Percentiles rank a stretch among this genome's conserved stretches.
phyloP scores from a whole-genome alignment of 1,284 basidiomycete species.

The Wallemia mellicola region DNA sequence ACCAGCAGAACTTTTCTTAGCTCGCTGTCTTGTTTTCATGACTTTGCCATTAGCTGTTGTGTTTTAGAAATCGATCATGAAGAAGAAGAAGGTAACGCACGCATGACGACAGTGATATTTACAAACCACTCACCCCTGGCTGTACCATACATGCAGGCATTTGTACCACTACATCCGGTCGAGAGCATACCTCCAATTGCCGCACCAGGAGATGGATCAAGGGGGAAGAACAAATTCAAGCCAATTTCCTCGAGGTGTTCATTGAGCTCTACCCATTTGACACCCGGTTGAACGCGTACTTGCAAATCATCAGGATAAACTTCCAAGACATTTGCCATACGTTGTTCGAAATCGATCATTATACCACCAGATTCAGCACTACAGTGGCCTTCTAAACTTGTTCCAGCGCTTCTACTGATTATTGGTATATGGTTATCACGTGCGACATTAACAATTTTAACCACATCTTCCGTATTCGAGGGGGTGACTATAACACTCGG shows the following conservation, averaged over 20 bases:
- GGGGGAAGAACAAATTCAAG: constrained; percentile 65
- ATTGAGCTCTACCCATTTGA: constrained; percentile 64
- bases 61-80: constrained; percentile 4
- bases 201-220: constrained; percentile 36
- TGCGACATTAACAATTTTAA: constrained; percentile 32
- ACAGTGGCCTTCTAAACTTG: constrained; percentile 33
- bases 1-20: constrained; percentile 18
- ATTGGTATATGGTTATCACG: constrained; percentile 35
- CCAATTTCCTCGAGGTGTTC: constrained; percentile 34
- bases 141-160: constrained; percentile 65
- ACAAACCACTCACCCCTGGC: constrained; percentile 58
- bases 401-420: constrained; percentile 38
- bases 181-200: constrained; percentile 79
- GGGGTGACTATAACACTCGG: background rate
- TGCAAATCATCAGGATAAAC: constrained; percentile 21
- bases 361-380: constrained; percentile 41
- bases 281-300: constrained; percentile 9
- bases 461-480: constrained; percentile 30
- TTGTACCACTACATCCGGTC: constrained; percentile 30
- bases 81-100: constrained; percentile 1
- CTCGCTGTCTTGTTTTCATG: constrained; percentile 62
- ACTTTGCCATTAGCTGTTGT: constrained; percentile 53
- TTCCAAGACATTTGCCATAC: constrained; percentile 44
- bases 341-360: constrained; percentile 36
- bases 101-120: constrained; percentile 27